A percentile compares a stretch with the other conserved stretches of the same genome.
Conservation (phyloP, 2,329 filamentous ascomycete genomes). For the Aspergillus viridinutans region DNA sequence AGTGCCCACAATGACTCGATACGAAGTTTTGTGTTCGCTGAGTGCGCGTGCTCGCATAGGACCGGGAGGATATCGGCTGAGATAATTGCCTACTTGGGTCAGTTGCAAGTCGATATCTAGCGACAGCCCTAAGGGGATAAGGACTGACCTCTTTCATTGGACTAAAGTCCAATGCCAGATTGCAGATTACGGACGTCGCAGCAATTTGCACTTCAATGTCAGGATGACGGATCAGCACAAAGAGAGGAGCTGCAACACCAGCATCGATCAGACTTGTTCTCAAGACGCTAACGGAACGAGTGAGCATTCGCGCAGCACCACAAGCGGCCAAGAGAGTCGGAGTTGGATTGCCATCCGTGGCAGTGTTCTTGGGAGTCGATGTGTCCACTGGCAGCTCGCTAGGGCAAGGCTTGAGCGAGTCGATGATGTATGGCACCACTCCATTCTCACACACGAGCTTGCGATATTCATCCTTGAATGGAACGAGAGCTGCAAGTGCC, state of each 20-base stretch:
- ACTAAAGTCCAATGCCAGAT: slow-evolving; percentile 82
- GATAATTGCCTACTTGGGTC: slow-evolving; percentile 58
- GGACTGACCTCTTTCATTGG: slow-evolving; percentile 77
- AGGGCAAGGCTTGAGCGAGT: slow-evolving; percentile 65
- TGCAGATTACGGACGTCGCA: slow-evolving; percentile 78
- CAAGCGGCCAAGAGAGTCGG: slow-evolving; percentile 81
- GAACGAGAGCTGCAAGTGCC: slow-evolving; percentile 75
- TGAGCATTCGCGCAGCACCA: slow-evolving; percentile 73
- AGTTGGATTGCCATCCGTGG: slow-evolving; percentile 70
- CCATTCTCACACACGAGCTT: slow-evolving; percentile 79
- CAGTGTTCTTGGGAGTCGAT: slow-evolving; percentile 30
- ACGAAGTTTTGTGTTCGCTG: slow-evolving; percentile 70
- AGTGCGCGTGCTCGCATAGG: slow-evolving; percentile 80
- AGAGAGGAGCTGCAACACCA: slow-evolving; percentile 71
- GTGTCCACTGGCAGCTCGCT: slow-evolving; percentile 24
- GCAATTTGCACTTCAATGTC: slow-evolving; percentile 79
- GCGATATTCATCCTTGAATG: slow-evolving; percentile 77
- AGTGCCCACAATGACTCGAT: slow-evolving; percentile 89
- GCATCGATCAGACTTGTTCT: slow-evolving; percentile 85
- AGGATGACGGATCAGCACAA: slow-evolving; percentile 67
- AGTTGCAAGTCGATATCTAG: not conserved
- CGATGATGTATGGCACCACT: slow-evolving; percentile 75
- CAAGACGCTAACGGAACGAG: slow-evolving; percentile 77
- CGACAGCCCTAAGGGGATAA: not conserved
- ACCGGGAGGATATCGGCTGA: slow-evolving; percentile 70